Conservation (phyloP, 805 yeast species). For the Ogataea angusta region DNA sequence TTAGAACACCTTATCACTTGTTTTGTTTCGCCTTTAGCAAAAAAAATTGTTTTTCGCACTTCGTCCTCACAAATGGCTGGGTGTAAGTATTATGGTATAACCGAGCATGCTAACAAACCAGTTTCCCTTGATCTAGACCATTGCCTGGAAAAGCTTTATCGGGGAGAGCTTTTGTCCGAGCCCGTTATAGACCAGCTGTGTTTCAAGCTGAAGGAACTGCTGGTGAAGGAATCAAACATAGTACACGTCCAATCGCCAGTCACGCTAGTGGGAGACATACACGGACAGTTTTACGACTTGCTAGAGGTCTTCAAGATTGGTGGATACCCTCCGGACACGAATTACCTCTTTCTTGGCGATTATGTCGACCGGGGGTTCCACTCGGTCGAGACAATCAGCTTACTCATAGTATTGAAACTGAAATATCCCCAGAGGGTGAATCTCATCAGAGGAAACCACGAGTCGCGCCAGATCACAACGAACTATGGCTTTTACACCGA, state of each 20-base stretch:
- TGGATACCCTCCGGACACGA: constrained; percentile 89
- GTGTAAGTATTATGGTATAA: constrained; percentile 2
- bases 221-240: constrained; percentile 80
- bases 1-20: neutral
- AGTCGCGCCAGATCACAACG: constrained; percentile 93
- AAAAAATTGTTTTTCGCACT: constrained; percentile 15
- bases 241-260: constrained; percentile 82
- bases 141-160: constrained; percentile 64
- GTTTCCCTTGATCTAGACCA: constrained; percentile 54
- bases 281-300: constrained; percentile 94
- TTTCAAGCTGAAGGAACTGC: constrained; percentile 75
- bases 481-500: constrained; percentile 97
- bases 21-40: constrained; percentile 9
- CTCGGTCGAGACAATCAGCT: constrained; percentile 86
- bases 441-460: constrained; percentile 92
- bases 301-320: constrained; percentile 92
- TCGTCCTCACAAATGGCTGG: constrained; percentile 3
- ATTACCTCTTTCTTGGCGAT: constrained; percentile 90
- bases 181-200: constrained; percentile 69
- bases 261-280: constrained; percentile 96
- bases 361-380: constrained; percentile 95
- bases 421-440: constrained; percentile 83
- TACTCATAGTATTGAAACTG: constrained; percentile 76
- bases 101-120: neutral
- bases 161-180: constrained; percentile 66